Percentiles rank a stretch among this genome's conserved stretches.
phyloP scores from a whole-genome alignment of 139 green algal species.

The Coccomyxa sp. region DNA sequence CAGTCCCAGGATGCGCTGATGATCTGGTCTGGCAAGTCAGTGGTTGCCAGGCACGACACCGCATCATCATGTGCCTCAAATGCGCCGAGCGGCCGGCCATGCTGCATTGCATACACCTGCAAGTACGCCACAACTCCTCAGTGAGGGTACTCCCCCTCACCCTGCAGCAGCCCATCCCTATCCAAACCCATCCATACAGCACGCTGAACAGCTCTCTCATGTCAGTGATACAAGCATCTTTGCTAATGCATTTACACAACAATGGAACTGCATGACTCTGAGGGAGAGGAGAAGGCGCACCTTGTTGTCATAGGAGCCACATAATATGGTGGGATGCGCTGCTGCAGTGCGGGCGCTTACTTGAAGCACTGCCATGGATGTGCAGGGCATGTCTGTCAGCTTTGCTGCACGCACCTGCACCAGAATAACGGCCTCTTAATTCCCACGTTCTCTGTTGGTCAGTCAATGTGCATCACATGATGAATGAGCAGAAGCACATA shows the following conservation, averaged over 20 bases:
- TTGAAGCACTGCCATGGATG: slow-evolving; percentile 43
- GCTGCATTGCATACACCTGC: slow-evolving; percentile 31
- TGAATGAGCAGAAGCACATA: not conserved
- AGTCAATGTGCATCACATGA: no score
- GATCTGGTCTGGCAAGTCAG: slow-evolving; percentile 14
- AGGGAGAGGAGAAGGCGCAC: slow-evolving; percentile 10
- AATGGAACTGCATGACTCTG: not conserved
- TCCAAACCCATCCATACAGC: no score
- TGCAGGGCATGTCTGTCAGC: slow-evolving; percentile 29
- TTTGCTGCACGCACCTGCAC: slow-evolving; percentile 16
- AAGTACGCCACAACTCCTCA: not conserved
- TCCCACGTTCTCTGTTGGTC: no score
- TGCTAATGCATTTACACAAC: no score
- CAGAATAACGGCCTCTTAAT: no score
- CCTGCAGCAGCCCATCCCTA: no score
- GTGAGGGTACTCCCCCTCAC: no score
- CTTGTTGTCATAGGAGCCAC: slow-evolving; percentile 46
- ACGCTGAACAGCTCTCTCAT: no score
- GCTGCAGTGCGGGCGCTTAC: not conserved
- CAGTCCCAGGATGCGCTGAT: slow-evolving; percentile 68
- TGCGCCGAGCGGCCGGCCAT: slow-evolving; percentile 46
- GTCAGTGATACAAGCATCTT: no score
- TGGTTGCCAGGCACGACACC: slow-evolving; percentile 52
- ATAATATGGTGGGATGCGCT: slow-evolving; percentile 45
- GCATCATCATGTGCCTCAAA: slow-evolving; percentile 63